These are phyloP conservation scores for Fusarium irregulare DNA, from an alignment of 2,329 filamentous ascomycete species.

Conservation along the genomic window DNA sequence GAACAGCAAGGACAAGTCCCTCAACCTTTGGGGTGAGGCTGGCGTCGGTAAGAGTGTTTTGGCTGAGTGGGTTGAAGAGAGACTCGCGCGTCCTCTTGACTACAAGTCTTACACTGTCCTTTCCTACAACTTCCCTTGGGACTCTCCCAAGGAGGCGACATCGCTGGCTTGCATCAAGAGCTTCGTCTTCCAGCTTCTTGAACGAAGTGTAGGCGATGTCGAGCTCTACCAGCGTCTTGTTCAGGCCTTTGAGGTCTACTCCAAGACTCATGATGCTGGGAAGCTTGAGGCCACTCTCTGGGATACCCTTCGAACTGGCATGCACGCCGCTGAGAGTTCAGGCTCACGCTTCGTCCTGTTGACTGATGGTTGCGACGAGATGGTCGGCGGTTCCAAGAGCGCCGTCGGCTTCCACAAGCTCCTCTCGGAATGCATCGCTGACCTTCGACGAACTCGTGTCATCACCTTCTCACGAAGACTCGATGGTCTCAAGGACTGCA, in stretches of 20 bases:
- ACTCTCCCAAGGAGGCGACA: conserved; percentile 48
- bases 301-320: conserved; percentile 49
- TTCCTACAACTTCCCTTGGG: conserved; percentile 52
- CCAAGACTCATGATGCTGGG: conserved; percentile 35
- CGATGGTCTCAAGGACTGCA: conserved; percentile 46
- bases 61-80: conserved; percentile 55
- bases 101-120: conserved; percentile 51
- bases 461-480: conserved; percentile 53
- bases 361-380: conserved; percentile 54
- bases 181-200: conserved; percentile 53
- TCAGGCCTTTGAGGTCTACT: conserved; percentile 43
- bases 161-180: conserved; percentile 51
- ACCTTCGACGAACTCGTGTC: conserved; percentile 46
- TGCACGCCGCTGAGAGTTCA: conserved; percentile 47
- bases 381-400: conserved; percentile 41
- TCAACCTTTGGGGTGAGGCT: conserved; percentile 51
- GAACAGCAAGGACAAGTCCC: conserved; percentile 48
- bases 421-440: conserved; percentile 47
- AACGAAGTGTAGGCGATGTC: conserved; percentile 54
- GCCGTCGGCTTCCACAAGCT: conserved; percentile 48
- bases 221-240: conserved; percentile 50
- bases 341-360: conserved; percentile 49
- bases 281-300: conserved; percentile 50
- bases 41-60: conserved; percentile 54
- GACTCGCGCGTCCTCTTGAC: conserved; percentile 53